Evolutionary conservation across 768 basidiomycete species (phyloP), one percentile per base, ranked within the genome.

Genomic region (Panellus pusillus): DNA sequence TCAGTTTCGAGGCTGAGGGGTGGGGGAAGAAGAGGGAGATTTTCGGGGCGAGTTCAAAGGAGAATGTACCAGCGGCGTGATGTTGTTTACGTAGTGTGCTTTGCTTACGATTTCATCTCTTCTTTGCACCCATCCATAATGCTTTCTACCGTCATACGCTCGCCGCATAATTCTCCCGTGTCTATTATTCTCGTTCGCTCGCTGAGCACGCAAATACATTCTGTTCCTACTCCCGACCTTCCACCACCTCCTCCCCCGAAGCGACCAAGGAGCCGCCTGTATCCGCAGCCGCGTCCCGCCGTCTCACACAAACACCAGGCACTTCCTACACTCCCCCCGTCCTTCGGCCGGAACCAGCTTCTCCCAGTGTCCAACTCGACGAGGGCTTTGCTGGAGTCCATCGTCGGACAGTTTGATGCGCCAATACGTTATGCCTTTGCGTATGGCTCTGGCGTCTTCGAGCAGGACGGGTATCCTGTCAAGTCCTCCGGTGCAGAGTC

Each of bases 401-500:
- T 98, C 52, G 86, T 97, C 31, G 74, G 75, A 13, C 78, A 83
- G 44, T 96, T 98, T 64, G 80, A 92, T 38, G 91, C 92, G 0
- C 95, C 95, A 9, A 90, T 98, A 44, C 86, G 95, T 18, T 98
- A 96, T 75, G 97, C 95, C 1, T 94, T 98, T 66, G 97, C 97
- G 0, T 99, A 98, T 66, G 97, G 97, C 12, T 93, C 89, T 3
- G 97, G 96, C 0, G 94, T 98, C 2, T 97, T 97, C 62, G 84
- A 91, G 64, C 97, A 99, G 70, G 86, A 87, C 50, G 91, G 95
- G 15, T 91, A 95, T 62, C 64, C 66, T 1, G 59, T 67, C 31
- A 57, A 69, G 54, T 63, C 65, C 17, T 62, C 61, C 27, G 62
- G 66, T 18, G 63, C 63, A 12, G 70, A 74, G 15, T 68, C 64